Base-by-base conservation (phyloP, 495 filamentous ascomycete genomes). In the Talaromyces trachyspermus region DNA sequence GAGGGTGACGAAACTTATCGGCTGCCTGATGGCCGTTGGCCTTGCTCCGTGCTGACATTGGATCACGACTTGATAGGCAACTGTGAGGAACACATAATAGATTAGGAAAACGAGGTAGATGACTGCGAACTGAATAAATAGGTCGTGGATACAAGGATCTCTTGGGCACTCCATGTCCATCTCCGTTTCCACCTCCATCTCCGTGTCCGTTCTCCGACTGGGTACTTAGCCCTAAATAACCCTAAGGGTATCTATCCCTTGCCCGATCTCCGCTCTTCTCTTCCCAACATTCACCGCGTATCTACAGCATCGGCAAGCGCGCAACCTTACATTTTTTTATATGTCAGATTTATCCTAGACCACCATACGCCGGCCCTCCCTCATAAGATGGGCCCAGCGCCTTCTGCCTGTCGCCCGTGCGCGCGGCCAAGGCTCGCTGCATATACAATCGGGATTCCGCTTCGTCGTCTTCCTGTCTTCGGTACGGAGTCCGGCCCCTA, bases 391-490 rank as follows among this genome's bases (percentile, higher is more conserved):
- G 14, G 29, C 3, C 29, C 29, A 2, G 10, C 29, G 3, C 29
- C 45, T 12, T 36, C 14, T 14, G 45, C 45, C 7, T 48, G 45
- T 24, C 29, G 45, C n/a, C 45, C 45, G n/a, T 48, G 45, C 23
- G 45, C 45, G 37, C 33, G 30, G 45, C 45, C 23, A 48, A 48
- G 37, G 45, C 37, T 22, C 33, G 37, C 33, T 48, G 45, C 25
- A 32, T 38, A 14, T 39, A 37, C 30, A 15, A 23, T 6, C 7
- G n/a, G 12, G 29, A 32, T 32, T 32, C n/a, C n/a, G n/a, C 29
- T 9, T 32, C 29, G 29, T 12, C 29, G 3, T 30, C 29, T 11
- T 19, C 27, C 14, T 48, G 45, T 26, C 29, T 36, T 17, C 45
- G 45, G 45, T 48, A 22, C 14, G 32, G 33, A n/a, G n/a, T n/a